Evolutionary conservation across 2,329 filamentous ascomycete species (phyloP), one percentile per base, ranked within the genome.

Genomic region (Ascomycota sp.): DNA sequence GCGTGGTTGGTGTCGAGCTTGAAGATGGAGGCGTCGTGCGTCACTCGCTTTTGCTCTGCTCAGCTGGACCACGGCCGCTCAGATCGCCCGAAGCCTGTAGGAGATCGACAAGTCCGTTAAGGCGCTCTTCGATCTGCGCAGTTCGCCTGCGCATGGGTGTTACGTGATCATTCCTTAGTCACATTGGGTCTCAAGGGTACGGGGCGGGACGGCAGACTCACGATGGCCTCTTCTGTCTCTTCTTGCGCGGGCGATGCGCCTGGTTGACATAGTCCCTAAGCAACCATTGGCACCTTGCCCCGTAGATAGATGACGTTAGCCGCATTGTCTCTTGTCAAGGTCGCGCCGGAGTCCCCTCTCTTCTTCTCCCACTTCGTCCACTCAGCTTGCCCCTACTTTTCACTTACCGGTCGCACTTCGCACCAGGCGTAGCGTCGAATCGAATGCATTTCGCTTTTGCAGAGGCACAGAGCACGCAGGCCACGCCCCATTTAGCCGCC

Each of bases 221-320:
- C 61, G 61, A 65, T 21, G 59, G 56, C 34, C 58, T 63, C 22
- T 47, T 48, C 21, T 59, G 55, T 37, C 62, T 51, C 47, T 65
- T 65, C 43, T 65, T 65, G 20, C 62, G 51, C 4, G 58, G 58
- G 17, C 52, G 54, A 38, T 61, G 61, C 19, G 62, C 42, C 37
- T 65, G 61, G 8, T 46, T 48, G 0, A 50, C 44, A 34, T 62
- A 65, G 22, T 56, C 51, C 35, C 64, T 65, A 23, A 52, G 50
- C 5, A 65, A 43, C 10, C 61, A 48, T 33, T 61, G 51, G 34
- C 61, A n/a, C n/a, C n/a, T n/a, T n/a, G n/a, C n/a, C n/a, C n/a
- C n/a, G n/a, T n/a, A n/a, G n/a, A n/a, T n/a, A n/a, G n/a, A n/a
- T n/a, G n/a, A n/a, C n/a, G n/a, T n/a, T n/a, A n/a, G n/a, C n/a